phyloP scores from a whole-genome alignment of 2,329 filamentous ascomycete genomes.

The Tolypocladium capitatum region DNA sequence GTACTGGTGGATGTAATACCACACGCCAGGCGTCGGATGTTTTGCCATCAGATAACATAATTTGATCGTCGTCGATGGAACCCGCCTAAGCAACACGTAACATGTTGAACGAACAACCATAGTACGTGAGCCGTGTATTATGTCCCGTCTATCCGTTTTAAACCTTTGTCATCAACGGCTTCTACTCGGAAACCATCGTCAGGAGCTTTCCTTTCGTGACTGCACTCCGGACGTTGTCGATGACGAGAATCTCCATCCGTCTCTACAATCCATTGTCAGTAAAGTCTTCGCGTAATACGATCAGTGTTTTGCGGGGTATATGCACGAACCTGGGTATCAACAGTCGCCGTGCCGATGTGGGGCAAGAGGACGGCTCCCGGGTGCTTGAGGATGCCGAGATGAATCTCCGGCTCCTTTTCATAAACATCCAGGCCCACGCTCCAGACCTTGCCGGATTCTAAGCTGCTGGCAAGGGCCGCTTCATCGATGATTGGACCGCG shows the following conservation, averaged over 20 bases:
- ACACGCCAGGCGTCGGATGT: too few species aligned
- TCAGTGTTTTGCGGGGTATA: neutral
- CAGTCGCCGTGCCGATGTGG: slow-evolving; percentile 54
- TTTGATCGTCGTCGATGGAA: too few species aligned
- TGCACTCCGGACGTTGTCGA: slow-evolving; percentile 21
- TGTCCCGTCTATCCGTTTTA: neutral
- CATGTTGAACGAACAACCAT: too few species aligned
- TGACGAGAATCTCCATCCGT: slow-evolving; percentile 15
- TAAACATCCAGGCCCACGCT: slow-evolving; percentile 44
- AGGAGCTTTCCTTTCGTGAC: slow-evolving; percentile 5
- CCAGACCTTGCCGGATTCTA: slow-evolving; percentile 40
- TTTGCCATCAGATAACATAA: too few species aligned
- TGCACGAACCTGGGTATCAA: slow-evolving; percentile 25
- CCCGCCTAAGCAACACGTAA: too few species aligned
- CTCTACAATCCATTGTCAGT: slow-evolving; percentile 4
- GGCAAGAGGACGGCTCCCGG: slow-evolving; percentile 49
- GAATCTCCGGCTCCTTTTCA: slow-evolving; percentile 44
- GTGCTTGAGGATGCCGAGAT: slow-evolving; percentile 45
- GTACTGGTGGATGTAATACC: too few species aligned
- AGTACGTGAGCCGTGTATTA: too few species aligned
- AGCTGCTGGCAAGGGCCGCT: slow-evolving; percentile 35
- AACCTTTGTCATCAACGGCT: neutral
- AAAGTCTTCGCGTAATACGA: neutral
- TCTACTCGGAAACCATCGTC: slow-evolving; percentile 7
- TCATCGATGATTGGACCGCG: slow-evolving; percentile 44